Conservation (phyloP, 176 grass and related monocot species). For the Phragmites australis region DNA sequence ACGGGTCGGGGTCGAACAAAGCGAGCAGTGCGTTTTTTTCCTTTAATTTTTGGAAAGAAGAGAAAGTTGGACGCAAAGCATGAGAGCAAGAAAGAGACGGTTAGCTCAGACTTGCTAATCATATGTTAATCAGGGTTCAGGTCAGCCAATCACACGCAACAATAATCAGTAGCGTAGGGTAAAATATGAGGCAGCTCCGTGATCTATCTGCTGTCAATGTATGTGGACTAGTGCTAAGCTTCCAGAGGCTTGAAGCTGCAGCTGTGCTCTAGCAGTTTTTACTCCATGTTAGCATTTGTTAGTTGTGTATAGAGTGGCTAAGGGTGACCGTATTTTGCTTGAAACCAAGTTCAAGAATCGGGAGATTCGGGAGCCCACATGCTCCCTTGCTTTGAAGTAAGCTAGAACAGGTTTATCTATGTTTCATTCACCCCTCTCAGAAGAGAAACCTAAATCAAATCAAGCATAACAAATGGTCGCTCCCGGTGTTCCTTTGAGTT, state of each 20-base stretch:
- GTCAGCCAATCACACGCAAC: not conserved
- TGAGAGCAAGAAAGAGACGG: constrained; percentile 32
- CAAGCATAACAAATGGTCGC: not conserved
- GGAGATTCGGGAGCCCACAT: not conserved
- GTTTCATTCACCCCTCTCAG: not conserved
- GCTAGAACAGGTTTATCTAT: not conserved
- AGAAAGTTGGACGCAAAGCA: constrained; percentile 47
- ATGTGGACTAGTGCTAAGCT: too few relatives aligned
- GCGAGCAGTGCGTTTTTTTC: constrained; percentile 19
- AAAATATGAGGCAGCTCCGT: not conserved
- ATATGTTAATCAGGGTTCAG: constrained; percentile 19
- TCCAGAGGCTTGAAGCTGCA: too few relatives aligned
- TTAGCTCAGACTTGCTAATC: constrained; percentile 50
- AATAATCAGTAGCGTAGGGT: not conserved
- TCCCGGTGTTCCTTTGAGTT: not conserved
- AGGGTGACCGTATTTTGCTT: constrained; percentile 19
- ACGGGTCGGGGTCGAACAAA: constrained; percentile 36
- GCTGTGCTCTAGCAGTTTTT: not conserved
- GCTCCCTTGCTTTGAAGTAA: constrained; percentile 29
- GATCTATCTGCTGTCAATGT: not conserved
- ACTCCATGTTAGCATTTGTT: not conserved
- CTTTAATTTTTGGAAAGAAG: constrained; percentile 53
- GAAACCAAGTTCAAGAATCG: constrained; percentile 4
- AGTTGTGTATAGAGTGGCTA: too few relatives aligned
- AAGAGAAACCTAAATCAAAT: not conserved